Evolutionary conservation across 805 yeast species (phyloP).

Genomic region (Metschnikowia koreensis): DNA sequence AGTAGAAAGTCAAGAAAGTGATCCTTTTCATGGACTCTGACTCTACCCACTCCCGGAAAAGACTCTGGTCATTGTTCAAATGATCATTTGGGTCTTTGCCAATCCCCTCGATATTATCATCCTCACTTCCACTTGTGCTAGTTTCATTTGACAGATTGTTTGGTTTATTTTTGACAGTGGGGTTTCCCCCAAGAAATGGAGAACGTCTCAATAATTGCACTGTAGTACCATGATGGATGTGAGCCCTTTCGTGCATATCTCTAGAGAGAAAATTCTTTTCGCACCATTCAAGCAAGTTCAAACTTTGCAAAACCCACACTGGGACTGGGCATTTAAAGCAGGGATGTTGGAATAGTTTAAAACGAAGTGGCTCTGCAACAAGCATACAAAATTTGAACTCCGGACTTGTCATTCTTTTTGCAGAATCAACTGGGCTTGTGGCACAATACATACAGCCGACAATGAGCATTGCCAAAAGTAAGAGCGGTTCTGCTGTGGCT

Average conservation of each 20-base stretch:
- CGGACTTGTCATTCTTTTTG: constrained; percentile 23
- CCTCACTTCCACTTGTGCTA: constrained; percentile 35
- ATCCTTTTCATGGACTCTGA: constrained; percentile 75
- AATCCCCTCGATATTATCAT: constrained; percentile 21
- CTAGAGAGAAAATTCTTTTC: constrained; percentile 74
- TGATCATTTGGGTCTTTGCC: constrained; percentile 11
- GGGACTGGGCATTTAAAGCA: constrained; percentile 76
- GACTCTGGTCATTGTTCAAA: constrained; percentile 25
- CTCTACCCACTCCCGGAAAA: constrained; percentile 72
- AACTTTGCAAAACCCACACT: constrained; percentile 73
- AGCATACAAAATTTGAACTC: constrained; percentile 43
- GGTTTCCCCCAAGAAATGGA: constrained; percentile 73
- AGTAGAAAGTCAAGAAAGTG: constrained; percentile 76
- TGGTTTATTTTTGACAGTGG: constrained; percentile 33
- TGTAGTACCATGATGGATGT: constrained; percentile 83
- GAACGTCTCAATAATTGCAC: constrained; percentile 74
- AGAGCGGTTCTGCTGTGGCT: constrained; percentile 43
- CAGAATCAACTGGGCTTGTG: constrained; percentile 26
- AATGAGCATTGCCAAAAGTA: constrained; percentile 54
- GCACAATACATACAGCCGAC: constrained; percentile 51
- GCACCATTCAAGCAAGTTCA: constrained; percentile 70
- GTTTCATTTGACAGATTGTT: constrained; percentile 23
- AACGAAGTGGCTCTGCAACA: constrained; percentile 61
- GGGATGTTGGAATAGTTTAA: constrained; percentile 65
- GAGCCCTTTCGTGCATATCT: constrained; percentile 74